Percentiles rank a stretch among this genome's conserved stretches.
Conservation (phyloP, 1,284 basidiomycete genomes). For the Macrocystidia cucumis region DNA sequence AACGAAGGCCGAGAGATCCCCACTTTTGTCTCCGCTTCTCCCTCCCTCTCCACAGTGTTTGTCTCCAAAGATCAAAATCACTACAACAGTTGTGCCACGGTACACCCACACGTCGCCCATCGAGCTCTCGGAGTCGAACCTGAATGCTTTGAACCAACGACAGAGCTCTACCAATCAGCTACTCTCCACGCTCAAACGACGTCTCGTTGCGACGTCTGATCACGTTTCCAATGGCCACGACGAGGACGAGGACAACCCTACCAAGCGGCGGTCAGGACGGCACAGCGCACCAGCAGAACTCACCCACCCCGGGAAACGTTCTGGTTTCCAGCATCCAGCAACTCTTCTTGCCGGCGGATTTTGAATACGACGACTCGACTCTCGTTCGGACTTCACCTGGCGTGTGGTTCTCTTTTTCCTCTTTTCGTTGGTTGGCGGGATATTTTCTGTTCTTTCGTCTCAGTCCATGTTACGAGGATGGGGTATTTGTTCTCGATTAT, state of each 20-base stretch:
- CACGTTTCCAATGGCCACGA: constrained; percentile 10
- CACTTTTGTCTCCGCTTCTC: constrained; percentile 16
- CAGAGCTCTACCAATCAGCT: constrained; percentile 51
- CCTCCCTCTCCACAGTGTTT: constrained; percentile 25
- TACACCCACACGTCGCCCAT: constrained; percentile 33
- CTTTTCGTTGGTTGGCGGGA: too few species aligned
- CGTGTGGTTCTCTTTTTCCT: constrained; percentile 3
- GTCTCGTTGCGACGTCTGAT: constrained; percentile 34
- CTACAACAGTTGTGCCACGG: constrained; percentile 41
- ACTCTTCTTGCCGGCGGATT: constrained; percentile 39
- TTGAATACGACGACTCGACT: constrained; percentile 14
- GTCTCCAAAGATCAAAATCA: constrained; percentile 36
- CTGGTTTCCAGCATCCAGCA: constrained; percentile 39
- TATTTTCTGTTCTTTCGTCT: too few species aligned
- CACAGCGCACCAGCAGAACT: constrained; percentile 42
- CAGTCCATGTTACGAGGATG: too few species aligned
- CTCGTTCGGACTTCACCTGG: constrained; percentile 7
- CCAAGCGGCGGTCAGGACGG: constrained; percentile 28
- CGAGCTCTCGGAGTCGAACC: constrained; percentile 45
- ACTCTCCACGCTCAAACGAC: constrained; percentile 53
- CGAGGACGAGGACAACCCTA: constrained; percentile 15
- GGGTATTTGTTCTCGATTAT: background rate
- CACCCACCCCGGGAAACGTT: constrained; percentile 25
- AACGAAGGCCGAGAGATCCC: constrained; percentile 11
- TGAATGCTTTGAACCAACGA: constrained; percentile 42